Evolutionary conservation across 2,329 filamentous ascomycete genomes (phyloP).

Genomic region (Canariomyces notabilis): DNA sequence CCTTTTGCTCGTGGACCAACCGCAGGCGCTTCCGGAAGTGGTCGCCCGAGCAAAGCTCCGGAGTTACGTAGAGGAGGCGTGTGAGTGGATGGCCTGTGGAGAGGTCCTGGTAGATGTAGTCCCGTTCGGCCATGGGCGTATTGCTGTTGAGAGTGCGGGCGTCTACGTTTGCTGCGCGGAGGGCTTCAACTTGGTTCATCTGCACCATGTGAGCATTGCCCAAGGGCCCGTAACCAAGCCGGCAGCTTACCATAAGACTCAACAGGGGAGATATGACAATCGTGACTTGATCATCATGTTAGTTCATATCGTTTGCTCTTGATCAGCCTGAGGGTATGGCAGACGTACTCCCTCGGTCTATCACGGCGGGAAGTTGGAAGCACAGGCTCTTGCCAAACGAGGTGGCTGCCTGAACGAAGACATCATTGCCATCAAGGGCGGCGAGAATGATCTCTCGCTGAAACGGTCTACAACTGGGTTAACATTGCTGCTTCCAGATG

Average conservation of each 20-base stretch:
- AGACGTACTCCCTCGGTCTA: conserved; percentile 74
- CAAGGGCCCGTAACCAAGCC: not conserved
- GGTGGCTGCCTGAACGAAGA: conserved; percentile 87
- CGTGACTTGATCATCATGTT: conserved; percentile 53
- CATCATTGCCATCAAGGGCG: conserved; percentile 76
- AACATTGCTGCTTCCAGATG: not conserved
- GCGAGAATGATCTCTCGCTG: conserved; percentile 85
- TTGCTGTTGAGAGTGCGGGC: conserved; percentile 86
- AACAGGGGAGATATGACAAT: conserved; percentile 86
- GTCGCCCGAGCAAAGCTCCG: conserved; percentile 76
- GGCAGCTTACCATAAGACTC: conserved; percentile 68
- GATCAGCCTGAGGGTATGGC: conserved; percentile 7
- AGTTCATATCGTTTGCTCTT: not conserved
- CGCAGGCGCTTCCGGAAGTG: conserved; percentile 70
- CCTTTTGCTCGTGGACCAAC: conserved; percentile 70
- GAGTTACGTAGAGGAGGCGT: conserved; percentile 86
- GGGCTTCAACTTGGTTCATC: conserved; percentile 87
- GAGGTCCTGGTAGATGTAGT: conserved; percentile 71
- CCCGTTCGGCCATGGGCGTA: conserved; percentile 60
- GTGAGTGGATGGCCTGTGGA: conserved; percentile 81
- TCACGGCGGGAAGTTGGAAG: conserved; percentile 85
- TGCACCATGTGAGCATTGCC: conserved; percentile 31
- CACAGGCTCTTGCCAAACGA: conserved; percentile 92
- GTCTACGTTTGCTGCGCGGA: conserved; percentile 67
- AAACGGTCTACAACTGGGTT: conserved; percentile 53